Base-by-base conservation (phyloP, 352 stramenopile species). In the Phytophthora kernoviae region DNA sequence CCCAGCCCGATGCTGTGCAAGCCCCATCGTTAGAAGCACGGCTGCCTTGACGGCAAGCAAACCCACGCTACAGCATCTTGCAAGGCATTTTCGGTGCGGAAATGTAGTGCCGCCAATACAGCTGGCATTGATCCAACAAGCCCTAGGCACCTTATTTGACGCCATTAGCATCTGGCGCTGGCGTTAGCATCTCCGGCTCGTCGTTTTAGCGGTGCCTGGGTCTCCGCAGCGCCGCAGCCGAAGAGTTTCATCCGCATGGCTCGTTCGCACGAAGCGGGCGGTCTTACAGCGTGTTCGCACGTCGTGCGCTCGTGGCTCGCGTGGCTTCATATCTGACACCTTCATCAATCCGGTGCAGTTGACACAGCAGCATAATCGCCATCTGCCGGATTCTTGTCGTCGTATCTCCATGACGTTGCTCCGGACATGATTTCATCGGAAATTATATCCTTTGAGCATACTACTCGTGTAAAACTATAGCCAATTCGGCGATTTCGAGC, bases 181-280 rank as follows among this genome's bases (percentile, higher is more conserved):
- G 15, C 37, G 12, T 5, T 21, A 14, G 4, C 37, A 20, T 43
- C 37, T 21, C 37, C 37, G 37, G 10, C 15, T 43, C 15, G 37
- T 9, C 15, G 14, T 39, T 5, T 39, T 34, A 34, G 11, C 30
- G 30, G 30, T 11, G 30, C 30, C 30, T 11, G 11, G 33, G 33
- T 12, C 33, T 39, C 10, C 33, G 33, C 14, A 17, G 33, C 33
- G 4, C 12, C 18, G 14, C 15, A 15, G 34, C 34, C 34, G 9
- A 15, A 41, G 11, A 41, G 2, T 4, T 9, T 9, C 18, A 7
- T 17, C 41, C 41, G 15, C 18, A 47, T 47, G 41, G 41, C 17
- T 27, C 41, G 20, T 47, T 47, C 41, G 20, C 41, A 27, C 41
- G 41, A 14, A 47, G 41, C 41, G 41, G 41, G n/a, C 18, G 41